Evolutionary conservation across 257 asterid species (phyloP).

Genomic region (Prunella vulgaris): DNA sequence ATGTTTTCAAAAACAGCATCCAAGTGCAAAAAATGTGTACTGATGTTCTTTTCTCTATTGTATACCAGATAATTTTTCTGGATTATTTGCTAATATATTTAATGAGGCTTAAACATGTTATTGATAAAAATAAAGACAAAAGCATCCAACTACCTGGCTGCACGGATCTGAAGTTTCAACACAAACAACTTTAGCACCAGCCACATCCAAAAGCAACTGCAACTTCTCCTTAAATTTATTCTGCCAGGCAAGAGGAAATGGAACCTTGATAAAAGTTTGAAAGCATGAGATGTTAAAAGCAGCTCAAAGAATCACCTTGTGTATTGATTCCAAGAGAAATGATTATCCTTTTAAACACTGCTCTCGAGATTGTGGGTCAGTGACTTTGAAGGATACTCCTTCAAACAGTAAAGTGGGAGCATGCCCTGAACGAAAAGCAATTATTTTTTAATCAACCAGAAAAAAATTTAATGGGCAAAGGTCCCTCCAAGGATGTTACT

Average conservation of each 20-base stretch:
- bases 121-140: too few relatives aligned
- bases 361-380: slow-evolving; percentile 73
- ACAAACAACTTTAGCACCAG: slow-evolving; percentile 64
- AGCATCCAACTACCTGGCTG: slow-evolving; percentile 48
- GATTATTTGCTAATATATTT: slow-evolving; percentile 6
- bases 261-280: slow-evolving; percentile 12
- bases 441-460: slow-evolving; percentile 12
- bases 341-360: slow-evolving; percentile 68
- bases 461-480: background rate
- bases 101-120: background rate
- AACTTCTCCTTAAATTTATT: slow-evolving; percentile 73
- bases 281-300: slow-evolving; percentile 12
- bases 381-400: slow-evolving; percentile 53
- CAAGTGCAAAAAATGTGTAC: background rate
- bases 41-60: background rate
- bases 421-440: slow-evolving; percentile 42
- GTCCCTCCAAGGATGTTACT: slow-evolving; percentile 5
- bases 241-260: slow-evolving; percentile 36
- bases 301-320: slow-evolving; percentile 42
- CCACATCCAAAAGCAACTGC: slow-evolving; percentile 61
- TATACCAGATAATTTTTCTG: background rate
- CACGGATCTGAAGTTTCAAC: slow-evolving; percentile 39
- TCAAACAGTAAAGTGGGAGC: slow-evolving; percentile 62
- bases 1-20: background rate
- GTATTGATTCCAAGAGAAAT: slow-evolving; percentile 57